Percentiles rank a stretch among this genome's conserved stretches.
phyloP scores from a whole-genome alignment of 2,329 filamentous ascomycete species.

The Exserohilum rostratum region DNA sequence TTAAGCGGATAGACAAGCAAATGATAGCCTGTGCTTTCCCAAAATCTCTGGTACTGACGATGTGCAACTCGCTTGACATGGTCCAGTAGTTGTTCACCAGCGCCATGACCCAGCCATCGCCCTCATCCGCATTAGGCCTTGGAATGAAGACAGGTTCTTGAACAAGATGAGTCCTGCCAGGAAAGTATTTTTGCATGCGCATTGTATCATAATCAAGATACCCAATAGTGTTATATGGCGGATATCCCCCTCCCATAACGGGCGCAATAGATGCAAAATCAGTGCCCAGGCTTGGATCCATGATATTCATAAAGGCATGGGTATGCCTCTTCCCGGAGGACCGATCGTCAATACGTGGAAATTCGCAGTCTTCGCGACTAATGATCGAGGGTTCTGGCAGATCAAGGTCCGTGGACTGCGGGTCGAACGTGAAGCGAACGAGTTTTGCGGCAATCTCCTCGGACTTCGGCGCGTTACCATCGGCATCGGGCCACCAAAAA shows the following conservation, averaged over 20 bases:
- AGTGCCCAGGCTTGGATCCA: conserved; percentile 48
- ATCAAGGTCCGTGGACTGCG: conserved; percentile 24
- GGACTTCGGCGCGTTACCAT: conserved; percentile 45
- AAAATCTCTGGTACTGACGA: conserved; percentile 42
- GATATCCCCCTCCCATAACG: conserved; percentile 35
- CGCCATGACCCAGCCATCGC: conserved; percentile 56
- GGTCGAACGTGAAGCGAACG: conserved; percentile 46
- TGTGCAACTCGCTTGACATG: conserved; percentile 37
- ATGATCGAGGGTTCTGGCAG: conserved; percentile 33
- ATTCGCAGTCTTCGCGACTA: conserved; percentile 45
- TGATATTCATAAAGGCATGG: conserved; percentile 50
- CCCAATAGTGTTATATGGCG: conserved; percentile 55
- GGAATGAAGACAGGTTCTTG: conserved; percentile 61
- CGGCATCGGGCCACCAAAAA: conserved; percentile 51
- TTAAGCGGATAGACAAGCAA: conserved; percentile 42
- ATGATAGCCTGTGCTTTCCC: conserved; percentile 40
- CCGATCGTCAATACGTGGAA: conserved; percentile 52
- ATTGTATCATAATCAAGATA: conserved; percentile 51
- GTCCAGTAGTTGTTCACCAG: conserved; percentile 37
- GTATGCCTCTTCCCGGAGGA: conserved; percentile 41
- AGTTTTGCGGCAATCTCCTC: conserved; percentile 11
- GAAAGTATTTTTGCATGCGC: conserved; percentile 52
- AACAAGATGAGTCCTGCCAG: conserved; percentile 50
- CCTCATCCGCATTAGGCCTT: conserved; percentile 47
- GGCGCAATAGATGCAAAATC: conserved; percentile 37